phyloP scores from a whole-genome alignment of 2,329 filamentous ascomycete species.

The Chaetomium strumarium region DNA sequence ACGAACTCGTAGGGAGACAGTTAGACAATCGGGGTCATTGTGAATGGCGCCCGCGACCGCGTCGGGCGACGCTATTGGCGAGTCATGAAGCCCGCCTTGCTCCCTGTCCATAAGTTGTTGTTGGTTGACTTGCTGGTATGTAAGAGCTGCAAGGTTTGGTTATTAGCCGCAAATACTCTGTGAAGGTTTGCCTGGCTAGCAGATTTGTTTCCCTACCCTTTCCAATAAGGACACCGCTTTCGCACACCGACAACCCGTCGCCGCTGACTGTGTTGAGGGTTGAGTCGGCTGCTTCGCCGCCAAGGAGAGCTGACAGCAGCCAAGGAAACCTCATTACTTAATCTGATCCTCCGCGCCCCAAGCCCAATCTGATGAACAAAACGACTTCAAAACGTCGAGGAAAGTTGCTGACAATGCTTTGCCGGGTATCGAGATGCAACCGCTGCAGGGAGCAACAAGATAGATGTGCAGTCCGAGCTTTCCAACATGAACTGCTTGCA shows the following conservation, averaged over 20 bases:
- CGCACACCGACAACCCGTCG: conserved; percentile 77
- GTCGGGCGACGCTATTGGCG: conserved; percentile 72
- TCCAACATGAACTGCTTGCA: not conserved
- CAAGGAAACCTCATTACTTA: conserved; percentile 36
- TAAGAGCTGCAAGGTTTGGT: conserved; percentile 51
- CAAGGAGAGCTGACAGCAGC: conserved; percentile 31
- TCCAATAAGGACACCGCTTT: conserved; percentile 77
- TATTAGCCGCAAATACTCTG: conserved; percentile 12
- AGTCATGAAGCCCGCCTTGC: conserved; percentile 71
- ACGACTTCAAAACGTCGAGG: not conserved
- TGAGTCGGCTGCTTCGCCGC: conserved; percentile 25
- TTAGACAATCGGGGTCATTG: not conserved
- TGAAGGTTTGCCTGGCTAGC: not conserved
- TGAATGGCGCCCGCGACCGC: conserved; percentile 52
- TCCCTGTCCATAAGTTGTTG: conserved; percentile 30
- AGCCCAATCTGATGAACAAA: conserved; percentile 8
- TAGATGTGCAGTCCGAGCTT: not conserved
- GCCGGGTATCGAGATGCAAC: not conserved
- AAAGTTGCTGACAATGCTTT: not conserved
- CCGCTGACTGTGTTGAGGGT: conserved; percentile 45
- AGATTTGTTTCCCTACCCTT: conserved; percentile 52
- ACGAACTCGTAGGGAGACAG: not conserved
- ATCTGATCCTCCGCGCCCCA: not conserved
- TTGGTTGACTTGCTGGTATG: conserved; percentile 27
- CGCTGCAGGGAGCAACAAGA: not conserved